phyloP scores from a whole-genome alignment of 495 filamentous ascomycete species.

The Rusavskia elegans region DNA sequence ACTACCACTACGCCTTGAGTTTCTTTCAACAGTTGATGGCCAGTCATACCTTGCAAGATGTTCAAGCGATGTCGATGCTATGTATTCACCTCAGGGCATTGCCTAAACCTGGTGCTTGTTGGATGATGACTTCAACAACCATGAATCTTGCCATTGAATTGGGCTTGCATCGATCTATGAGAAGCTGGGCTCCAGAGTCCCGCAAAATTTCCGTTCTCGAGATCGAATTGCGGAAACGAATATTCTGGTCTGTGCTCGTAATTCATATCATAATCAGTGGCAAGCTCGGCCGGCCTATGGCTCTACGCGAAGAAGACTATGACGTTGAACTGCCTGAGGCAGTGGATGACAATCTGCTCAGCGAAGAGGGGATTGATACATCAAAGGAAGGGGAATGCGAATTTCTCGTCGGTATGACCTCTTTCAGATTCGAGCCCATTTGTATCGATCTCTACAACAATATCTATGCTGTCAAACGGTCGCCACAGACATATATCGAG shows the following conservation, averaged over 20 bases:
- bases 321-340: constrained; percentile 59
- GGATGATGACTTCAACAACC: constrained; percentile 42
- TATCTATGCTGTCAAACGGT: constrained; percentile 47
- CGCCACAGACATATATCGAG: constrained; percentile 41
- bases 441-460: constrained; percentile 56
- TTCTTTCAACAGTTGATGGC: constrained; percentile 46
- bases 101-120: constrained; percentile 62
- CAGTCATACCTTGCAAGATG: constrained; percentile 41
- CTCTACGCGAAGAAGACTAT: constrained; percentile 50
- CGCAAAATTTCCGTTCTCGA: constrained; percentile 35
- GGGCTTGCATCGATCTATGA: constrained; percentile 54
- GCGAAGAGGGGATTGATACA: constrained; percentile 25
- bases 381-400: constrained; percentile 39
- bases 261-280: constrained; percentile 50
- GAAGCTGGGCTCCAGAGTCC: constrained; percentile 38
- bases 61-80: constrained; percentile 58
- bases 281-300: constrained; percentile 62
- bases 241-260: constrained; percentile 54
- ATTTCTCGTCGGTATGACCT: constrained; percentile 46
- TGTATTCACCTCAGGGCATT: constrained; percentile 53
- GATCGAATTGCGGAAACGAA: constrained; percentile 58
- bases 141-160: constrained; percentile 52
- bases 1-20: constrained; percentile 58
- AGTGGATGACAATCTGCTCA: constrained; percentile 43
- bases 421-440: constrained; percentile 41